Evolutionary conservation across 768 basidiomycete species (phyloP), one percentile per base, ranked within the genome.

Genomic region (Lactarius akahatsu): DNA sequence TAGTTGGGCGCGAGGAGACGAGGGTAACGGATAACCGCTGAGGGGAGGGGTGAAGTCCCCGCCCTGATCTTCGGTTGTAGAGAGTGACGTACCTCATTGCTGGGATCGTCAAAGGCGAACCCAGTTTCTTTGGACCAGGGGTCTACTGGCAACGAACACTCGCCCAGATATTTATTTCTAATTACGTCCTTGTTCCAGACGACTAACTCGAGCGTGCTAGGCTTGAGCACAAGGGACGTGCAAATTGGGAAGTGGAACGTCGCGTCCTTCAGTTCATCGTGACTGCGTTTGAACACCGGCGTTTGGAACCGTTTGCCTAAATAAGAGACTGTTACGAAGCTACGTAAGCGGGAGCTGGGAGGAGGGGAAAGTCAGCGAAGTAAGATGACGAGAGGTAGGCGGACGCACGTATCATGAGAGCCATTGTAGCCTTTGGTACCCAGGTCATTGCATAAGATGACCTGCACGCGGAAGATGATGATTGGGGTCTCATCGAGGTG

Each of bases 261-360:
- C n/a, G n/a, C n/a, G 10, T 47, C 3, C 3, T 47, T 11, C 18
- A 18, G 20, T n/a, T 20, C 10, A 4, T 47, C 16, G 20, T 10
- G 45, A 20, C 2, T 47, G 45, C n/a, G n/a, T 91, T 91, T 0
- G 74, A 73, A 0, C 79, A 80, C 38, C 78, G 92, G 4, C 78
- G 81, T 47, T 1, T 5, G 20, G n/a, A 47, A 47, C n/a, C 16
- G 8, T 23, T 47, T 47, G 3, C n/a, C 45, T 9, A 11, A 47
- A n/a, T 23, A 10, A 47, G 45, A 47, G n/a, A 47, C 45, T 4
- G 9, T 16, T 10, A 47, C 45, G 45, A n/a, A 47, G 45, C 45
- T 47, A 47, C n/a, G n/a, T 11, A 47, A 47, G 10, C 10, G 45
- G n/a, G n/a, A n/a, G 45, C n/a, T 9, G 8, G 45, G n/a, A 47